Base-by-base conservation (phyloP, 768 basidiomycete species). In the Cantharellus cinnabarinus region DNA sequence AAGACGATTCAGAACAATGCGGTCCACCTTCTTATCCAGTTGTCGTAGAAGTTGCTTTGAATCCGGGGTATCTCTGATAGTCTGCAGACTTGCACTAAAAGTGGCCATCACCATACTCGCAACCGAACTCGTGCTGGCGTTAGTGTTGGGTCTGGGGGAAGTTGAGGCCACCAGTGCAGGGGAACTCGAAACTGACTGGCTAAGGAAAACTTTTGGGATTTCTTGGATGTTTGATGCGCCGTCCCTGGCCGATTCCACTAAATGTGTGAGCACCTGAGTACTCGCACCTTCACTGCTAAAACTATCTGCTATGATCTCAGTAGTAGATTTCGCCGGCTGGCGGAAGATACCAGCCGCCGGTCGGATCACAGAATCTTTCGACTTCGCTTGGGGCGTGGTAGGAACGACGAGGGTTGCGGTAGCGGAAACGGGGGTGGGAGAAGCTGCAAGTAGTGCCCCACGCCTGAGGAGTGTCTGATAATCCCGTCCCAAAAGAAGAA, bases 391-490 rank as follows among this genome's bases (percentile, higher is more conserved):
- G 10, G 68, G 68, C 4, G 67, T 54, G 1, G 72, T 67, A 4
- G 66, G 59, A 1, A 67, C 29, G n/a, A 74, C 55, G 35, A 42
- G 65, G 39, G 72, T 58, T 14, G 58, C 44, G 14, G 65, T 55
- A 55, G 62, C 41, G 4, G 63, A 55, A 20, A 62, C 5, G 55
- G 63, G 41, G 40, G 37, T 54, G 14, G 56, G 2, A 41, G 71
- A 37, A 40, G 48, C 1, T 67, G 64, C 52, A 54, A 2, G 34
- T 2, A 51, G 61, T 5, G 64, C 65, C 0, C 86, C 86, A n/a
- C 77, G 71, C 0, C 77, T 74, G 2, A 83, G 69, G 54, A 88
- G 71, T 0, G 73, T 70, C 63, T 83, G 83, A 62, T 87, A 87
- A 67, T 89, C 84, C 1, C 70, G 66, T 4, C 83, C 85, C 1